Evolutionary conservation across 768 basidiomycete genomes (phyloP).

Genomic region (Tylopilus subfusipes): DNA sequence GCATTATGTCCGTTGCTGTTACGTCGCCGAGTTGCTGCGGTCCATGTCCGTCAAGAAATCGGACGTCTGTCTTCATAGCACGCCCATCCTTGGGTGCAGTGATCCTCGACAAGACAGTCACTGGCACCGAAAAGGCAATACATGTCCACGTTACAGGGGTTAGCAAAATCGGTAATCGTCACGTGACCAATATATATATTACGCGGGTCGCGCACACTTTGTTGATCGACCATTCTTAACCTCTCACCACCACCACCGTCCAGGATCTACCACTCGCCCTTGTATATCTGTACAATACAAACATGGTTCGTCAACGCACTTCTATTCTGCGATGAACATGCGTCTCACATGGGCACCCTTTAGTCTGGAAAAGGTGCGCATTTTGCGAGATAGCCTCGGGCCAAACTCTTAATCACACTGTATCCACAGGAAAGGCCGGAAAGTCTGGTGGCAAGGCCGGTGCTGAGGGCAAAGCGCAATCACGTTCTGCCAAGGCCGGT

Average conservation of each 20-base stretch:
- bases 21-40: no score
- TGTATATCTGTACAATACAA: constrained; percentile 21
- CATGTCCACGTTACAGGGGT: not conserved
- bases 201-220: constrained; percentile 30
- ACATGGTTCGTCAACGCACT: constrained; percentile 24
- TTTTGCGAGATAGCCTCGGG: not conserved
- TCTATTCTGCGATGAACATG: not conserved
- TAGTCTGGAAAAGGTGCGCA: constrained; percentile 33
- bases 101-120: no score
- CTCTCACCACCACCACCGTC: constrained; percentile 25
- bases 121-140: not conserved
- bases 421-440: constrained; percentile 43
- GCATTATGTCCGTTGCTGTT: no score
- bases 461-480: constrained; percentile 54
- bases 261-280: constrained; percentile 2
- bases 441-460: constrained; percentile 51
- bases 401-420: constrained; percentile 3
- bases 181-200: constrained; percentile 35
- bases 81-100: no score
- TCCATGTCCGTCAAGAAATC: no score
- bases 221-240: constrained; percentile 32
- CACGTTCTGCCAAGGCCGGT: constrained; percentile 71
- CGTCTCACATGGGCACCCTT: constrained; percentile 2
- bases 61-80: no score
- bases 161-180: constrained; percentile 11